A percentile compares a stretch with the other conserved stretches of the same genome.
Conservation (phyloP, 1,284 basidiomycete species). For the Ganoderma leucocontextum region DNA sequence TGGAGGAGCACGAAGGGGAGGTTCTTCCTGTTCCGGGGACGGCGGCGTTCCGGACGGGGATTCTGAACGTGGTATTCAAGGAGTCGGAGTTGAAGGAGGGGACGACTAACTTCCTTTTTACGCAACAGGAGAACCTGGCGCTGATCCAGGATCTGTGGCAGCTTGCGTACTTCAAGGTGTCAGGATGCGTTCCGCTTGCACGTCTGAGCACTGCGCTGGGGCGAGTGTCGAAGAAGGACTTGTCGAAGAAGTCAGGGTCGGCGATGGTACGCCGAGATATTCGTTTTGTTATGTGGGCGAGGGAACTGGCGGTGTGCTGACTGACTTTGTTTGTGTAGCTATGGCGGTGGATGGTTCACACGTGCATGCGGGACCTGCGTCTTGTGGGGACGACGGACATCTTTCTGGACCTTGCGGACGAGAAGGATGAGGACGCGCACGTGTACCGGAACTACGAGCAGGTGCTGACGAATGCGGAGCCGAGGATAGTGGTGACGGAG, state of each 20-base stretch:
- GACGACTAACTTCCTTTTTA: not conserved
- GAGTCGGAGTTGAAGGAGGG: not conserved
- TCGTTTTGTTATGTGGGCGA: too few species aligned
- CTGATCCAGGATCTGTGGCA: not conserved
- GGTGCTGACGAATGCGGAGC: too few species aligned
- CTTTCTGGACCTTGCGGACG: too few species aligned
- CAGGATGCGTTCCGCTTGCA: not conserved
- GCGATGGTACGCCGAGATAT: not conserved
- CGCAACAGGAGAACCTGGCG: not conserved
- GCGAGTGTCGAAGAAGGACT: not conserved
- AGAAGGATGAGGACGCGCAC: too few species aligned
- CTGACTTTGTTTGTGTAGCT: not conserved
- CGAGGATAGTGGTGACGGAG: too few species aligned
- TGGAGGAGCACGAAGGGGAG: not conserved
- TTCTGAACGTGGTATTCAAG: not conserved
- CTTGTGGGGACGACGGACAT: too few species aligned
- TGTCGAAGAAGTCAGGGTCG: not conserved
- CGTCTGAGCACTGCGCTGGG: not conserved
- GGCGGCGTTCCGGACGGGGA: not conserved
- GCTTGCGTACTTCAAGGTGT: not conserved
- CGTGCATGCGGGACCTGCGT: too few species aligned
- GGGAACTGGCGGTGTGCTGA: too few species aligned
- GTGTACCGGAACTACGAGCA: too few species aligned
- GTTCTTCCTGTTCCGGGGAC: not conserved
- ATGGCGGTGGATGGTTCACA: too few species aligned